Evolutionary conservation across 768 basidiomycete genomes (phyloP).

Genomic region (Termitomyces sp.): DNA sequence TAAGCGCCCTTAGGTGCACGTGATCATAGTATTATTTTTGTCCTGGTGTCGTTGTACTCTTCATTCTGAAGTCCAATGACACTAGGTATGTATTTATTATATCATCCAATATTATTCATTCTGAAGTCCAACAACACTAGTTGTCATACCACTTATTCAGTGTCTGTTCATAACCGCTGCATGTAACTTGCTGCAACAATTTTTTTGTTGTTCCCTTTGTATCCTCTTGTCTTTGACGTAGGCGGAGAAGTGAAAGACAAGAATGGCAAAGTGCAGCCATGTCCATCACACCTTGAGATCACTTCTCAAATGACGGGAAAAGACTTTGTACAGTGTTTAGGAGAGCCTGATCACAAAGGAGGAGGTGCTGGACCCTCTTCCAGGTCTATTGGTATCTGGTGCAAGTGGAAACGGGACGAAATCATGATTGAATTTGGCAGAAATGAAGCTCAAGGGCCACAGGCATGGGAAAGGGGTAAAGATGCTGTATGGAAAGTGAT

Average conservation of each 20-base stretch:
- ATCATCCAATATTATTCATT: too few relatives aligned
- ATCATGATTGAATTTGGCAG: slow-evolving; percentile 87
- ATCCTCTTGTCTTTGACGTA: slow-evolving; percentile 46
- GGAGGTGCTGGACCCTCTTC: slow-evolving; percentile 81
- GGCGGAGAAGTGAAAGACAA: slow-evolving; percentile 24
- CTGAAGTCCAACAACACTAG: too few relatives aligned
- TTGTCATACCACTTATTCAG: too few relatives aligned
- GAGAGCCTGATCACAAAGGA: slow-evolving; percentile 89
- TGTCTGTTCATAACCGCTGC: too few relatives aligned
- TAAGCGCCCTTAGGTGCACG: too few relatives aligned
- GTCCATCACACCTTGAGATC: slow-evolving; percentile 38
- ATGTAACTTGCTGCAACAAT: too few relatives aligned
- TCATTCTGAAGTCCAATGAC: too few relatives aligned
- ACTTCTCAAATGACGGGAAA: slow-evolving; percentile 57
- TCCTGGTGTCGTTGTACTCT: too few relatives aligned
- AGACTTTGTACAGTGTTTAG: slow-evolving; percentile 67
- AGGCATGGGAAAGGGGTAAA: slow-evolving; percentile 85
- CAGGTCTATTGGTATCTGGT: slow-evolving; percentile 88
- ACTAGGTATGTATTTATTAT: too few relatives aligned
- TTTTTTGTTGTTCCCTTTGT: slow-evolving; percentile 52
- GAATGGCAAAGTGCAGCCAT: slow-evolving; percentile 28
- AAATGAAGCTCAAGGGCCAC: slow-evolving; percentile 67
- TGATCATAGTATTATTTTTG: too few relatives aligned
- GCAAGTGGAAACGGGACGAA: slow-evolving; percentile 81
- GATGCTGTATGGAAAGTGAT: slow-evolving; percentile 75